Conservation (phyloP, 768 basidiomycete species). For the Leucocoprinus sp. region DNA sequence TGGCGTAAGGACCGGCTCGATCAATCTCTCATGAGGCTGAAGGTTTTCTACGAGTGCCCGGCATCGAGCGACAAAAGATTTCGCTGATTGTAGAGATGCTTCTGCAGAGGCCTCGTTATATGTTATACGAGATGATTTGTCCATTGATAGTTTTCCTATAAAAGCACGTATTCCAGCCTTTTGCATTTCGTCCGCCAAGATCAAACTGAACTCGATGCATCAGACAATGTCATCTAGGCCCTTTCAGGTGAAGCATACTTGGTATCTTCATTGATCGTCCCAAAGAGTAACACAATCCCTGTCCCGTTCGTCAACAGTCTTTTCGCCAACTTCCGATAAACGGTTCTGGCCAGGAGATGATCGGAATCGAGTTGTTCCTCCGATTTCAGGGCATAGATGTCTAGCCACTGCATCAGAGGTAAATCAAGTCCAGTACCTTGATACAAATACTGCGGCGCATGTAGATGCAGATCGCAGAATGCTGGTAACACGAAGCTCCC, state of each 20-base stretch:
- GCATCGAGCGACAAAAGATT: slow-evolving; percentile 50
- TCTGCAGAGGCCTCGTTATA: slow-evolving; percentile 58
- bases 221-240: neutral
- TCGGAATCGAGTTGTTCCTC: slow-evolving; percentile 69
- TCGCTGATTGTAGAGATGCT: slow-evolving; percentile 41
- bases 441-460: slow-evolving; percentile 85
- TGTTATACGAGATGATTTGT: slow-evolving; percentile 49
- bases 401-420: slow-evolving; percentile 78
- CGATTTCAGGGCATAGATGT: slow-evolving; percentile 74
- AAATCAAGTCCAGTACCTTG: slow-evolving; percentile 83
- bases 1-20: slow-evolving; percentile 82
- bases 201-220: slow-evolving; percentile 41
- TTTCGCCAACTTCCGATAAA: slow-evolving; percentile 59
- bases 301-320: slow-evolving; percentile 72
- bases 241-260: slow-evolving; percentile 42
- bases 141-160: slow-evolving; percentile 88
- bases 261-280: slow-evolving; percentile 73
- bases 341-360: slow-evolving; percentile 46
- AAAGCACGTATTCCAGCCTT: slow-evolving; percentile 65
- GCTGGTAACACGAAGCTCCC: slow-evolving; percentile 71
- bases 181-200: slow-evolving; percentile 72
- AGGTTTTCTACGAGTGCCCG: slow-evolving; percentile 29
- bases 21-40: slow-evolving; percentile 39
- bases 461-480: slow-evolving; percentile 79
- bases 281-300: slow-evolving; percentile 70